Percentiles rank a stretch among this genome's conserved stretches.
These are phyloP conservation scores for Kazachstania psychrophila DNA, from an alignment of 805 yeast species.

Conservation along the genomic window DNA sequence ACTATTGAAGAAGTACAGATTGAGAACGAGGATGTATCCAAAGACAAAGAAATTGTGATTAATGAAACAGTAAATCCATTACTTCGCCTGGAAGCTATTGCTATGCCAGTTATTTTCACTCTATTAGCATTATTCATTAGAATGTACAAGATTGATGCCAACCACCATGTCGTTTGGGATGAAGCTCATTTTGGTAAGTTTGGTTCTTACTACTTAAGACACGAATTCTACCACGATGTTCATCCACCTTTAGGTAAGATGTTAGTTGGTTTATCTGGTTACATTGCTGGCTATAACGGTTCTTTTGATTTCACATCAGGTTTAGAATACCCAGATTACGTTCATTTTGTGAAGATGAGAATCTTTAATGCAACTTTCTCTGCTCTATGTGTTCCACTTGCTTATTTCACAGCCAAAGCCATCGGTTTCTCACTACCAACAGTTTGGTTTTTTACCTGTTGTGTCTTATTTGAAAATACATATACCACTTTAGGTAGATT, in stretches of 20 bases:
- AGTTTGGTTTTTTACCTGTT: slow-evolving; percentile 49
- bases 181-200: slow-evolving; percentile 87
- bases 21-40: slow-evolving; percentile 3
- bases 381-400: slow-evolving; percentile 56
- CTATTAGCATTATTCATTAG: slow-evolving; percentile 44
- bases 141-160: slow-evolving; percentile 47
- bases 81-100: slow-evolving; percentile 25
- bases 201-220: slow-evolving; percentile 70
- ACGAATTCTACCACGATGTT: slow-evolving; percentile 76
- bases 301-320: slow-evolving; percentile 70
- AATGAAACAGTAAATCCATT: slow-evolving; percentile 1
- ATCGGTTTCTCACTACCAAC: slow-evolving; percentile 44
- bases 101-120: slow-evolving; percentile 39
- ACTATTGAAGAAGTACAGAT: background rate
- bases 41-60: background rate
- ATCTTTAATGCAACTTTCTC: slow-evolving; percentile 62
- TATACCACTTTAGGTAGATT: slow-evolving; percentile 65
- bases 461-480: slow-evolving; percentile 59
- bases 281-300: slow-evolving; percentile 74
- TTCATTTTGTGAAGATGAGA: slow-evolving; percentile 59
- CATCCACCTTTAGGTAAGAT: slow-evolving; percentile 84
- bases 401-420: slow-evolving; percentile 59
- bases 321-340: slow-evolving; percentile 47
- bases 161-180: slow-evolving; percentile 70
- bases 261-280: slow-evolving; percentile 71